These are phyloP conservation scores for Camellia granthamiana DNA, from an alignment of 148 eudicot genomes.

Conservation along the genomic window DNA sequence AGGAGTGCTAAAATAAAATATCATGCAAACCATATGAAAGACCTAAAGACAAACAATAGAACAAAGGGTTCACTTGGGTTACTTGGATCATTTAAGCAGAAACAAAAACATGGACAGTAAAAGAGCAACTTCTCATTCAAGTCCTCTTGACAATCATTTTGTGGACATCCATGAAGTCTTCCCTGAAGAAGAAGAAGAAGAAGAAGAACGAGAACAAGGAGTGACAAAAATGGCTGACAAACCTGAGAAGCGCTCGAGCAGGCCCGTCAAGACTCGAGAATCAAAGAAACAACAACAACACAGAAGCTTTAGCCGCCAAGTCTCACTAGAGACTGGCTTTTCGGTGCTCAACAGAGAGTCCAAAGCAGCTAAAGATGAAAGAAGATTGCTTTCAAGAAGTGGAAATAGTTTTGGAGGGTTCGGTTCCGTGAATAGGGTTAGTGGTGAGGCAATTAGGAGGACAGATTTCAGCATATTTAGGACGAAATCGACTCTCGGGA, in stretches of 20 bases:
- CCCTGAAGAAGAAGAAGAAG: slow-evolving; percentile 43
- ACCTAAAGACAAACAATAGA: neutral
- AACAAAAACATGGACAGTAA: slow-evolving; percentile 26
- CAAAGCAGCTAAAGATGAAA: slow-evolving; percentile 30
- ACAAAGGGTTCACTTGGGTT: no score
- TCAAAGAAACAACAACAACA: slow-evolving; percentile 26
- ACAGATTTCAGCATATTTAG: slow-evolving; percentile 71
- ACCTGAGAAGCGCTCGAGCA: slow-evolving; percentile 17
- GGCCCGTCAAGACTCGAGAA: slow-evolving; percentile 44
- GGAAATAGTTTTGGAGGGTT: slow-evolving; percentile 82
- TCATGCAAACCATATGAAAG: neutral
- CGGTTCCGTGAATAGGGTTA: slow-evolving; percentile 37
- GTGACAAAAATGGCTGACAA: slow-evolving; percentile 18
- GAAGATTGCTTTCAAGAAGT: slow-evolving; percentile 51
- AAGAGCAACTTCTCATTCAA: slow-evolving; percentile 20
- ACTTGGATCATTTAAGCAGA: neutral
- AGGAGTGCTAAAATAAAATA: no score
- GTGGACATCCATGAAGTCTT: slow-evolving; percentile 68
- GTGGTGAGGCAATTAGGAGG: slow-evolving; percentile 27
- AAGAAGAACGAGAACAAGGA: slow-evolving; percentile 11
- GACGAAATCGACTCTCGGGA: slow-evolving; percentile 67
- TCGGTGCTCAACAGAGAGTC: slow-evolving; percentile 57
- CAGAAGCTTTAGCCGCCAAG: slow-evolving; percentile 65
- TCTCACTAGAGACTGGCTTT: slow-evolving; percentile 91
- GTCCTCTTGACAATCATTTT: slow-evolving; percentile 31